These are phyloP conservation scores for Sordariomycetes sp. DNA, from an alignment of 2,329 filamentous ascomycete species.

Conservation along the genomic window DNA sequence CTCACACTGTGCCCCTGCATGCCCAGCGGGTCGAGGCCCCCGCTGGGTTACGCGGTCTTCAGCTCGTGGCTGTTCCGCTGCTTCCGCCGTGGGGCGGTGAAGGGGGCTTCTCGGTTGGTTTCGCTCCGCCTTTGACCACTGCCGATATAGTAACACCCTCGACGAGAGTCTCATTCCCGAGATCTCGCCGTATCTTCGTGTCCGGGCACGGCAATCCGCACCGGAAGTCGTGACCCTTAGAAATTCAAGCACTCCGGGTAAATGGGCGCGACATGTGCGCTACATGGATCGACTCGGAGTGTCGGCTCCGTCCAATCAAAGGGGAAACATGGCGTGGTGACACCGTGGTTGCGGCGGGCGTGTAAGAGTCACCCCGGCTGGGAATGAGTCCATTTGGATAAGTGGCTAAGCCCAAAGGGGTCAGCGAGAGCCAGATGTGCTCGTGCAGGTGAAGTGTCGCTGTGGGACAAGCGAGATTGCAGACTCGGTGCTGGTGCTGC, in stretches of 20 bases:
- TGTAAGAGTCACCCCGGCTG: not conserved
- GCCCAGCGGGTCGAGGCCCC: too few species aligned
- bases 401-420: not conserved
- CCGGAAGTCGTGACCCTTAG: not conserved
- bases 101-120: not conserved
- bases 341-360: not conserved
- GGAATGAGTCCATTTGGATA: not conserved
- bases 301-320: not conserved
- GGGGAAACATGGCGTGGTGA: too few species aligned
- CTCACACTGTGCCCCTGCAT: too few species aligned
- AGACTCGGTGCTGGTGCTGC: not conserved
- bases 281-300: not conserved
- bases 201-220: not conserved
- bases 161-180: too few species aligned
- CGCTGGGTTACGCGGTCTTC: too few species aligned
- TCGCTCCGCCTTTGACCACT: not conserved
- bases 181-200: not conserved
- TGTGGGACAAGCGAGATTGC: not conserved
- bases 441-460: not conserved
- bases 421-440: too few species aligned
- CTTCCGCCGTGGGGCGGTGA: not conserved
- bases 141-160: not conserved
- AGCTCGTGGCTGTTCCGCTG: too few species aligned
- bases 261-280: not conserved
- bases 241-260: not conserved